Percentiles rank a stretch among this genome's conserved stretches.
Evolutionary conservation across 2,329 filamentous ascomycete species (phyloP).

Genomic region (Colletotrichum sp.): DNA sequence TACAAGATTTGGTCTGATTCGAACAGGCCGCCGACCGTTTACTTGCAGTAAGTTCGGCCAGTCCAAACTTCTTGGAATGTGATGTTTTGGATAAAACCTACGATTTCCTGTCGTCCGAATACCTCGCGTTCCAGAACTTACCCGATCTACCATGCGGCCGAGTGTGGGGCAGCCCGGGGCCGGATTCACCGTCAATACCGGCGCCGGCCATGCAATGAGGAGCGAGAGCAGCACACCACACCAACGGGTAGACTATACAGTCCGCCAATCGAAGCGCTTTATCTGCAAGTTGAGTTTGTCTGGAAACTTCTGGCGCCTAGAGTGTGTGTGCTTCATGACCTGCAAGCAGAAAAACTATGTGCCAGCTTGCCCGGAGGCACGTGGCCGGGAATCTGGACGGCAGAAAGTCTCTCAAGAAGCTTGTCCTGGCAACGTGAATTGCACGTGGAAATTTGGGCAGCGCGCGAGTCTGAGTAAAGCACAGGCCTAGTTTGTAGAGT

Average conservation of each 20-base stretch:
- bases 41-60: neutral
- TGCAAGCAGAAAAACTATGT: neutral
- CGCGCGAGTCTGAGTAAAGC: neutral
- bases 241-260: neutral
- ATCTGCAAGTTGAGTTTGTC: neutral
- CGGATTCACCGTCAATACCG: neutral
- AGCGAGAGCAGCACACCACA: neutral
- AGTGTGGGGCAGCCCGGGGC: neutral
- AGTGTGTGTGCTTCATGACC: neutral
- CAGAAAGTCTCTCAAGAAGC: neutral
- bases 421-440: neutral
- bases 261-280: neutral
- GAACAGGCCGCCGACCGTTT: neutral
- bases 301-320: neutral
- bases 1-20: neutral
- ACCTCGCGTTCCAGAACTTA: neutral
- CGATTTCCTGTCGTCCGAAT: neutral
- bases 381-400: neutral
- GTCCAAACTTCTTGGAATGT: neutral
- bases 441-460: neutral
- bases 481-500: neutral
- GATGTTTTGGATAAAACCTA: neutral
- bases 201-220: neutral
- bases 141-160: neutral
- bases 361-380: neutral